A percentile compares a stretch with the other conserved stretches of the same genome.
These are phyloP conservation scores for Globisporangium emineosum DNA, from an alignment of 352 stramenopile species.

Conservation along the genomic window DNA sequence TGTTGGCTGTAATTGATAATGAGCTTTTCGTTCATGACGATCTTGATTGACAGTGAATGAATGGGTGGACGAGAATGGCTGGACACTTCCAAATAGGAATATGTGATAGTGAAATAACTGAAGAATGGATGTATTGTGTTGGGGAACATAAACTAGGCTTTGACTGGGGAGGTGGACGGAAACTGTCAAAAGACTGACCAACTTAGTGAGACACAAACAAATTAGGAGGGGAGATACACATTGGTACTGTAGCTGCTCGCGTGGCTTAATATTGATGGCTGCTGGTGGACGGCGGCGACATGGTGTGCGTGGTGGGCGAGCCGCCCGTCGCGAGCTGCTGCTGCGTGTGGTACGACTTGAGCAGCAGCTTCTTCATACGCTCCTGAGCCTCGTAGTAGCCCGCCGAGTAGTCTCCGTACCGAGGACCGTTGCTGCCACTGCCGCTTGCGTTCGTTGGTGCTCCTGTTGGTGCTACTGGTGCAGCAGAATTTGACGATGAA, in stretches of 20 bases:
- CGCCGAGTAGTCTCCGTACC: slow-evolving; percentile 35
- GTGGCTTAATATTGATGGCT: slow-evolving; percentile 2
- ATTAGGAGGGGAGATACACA: background rate
- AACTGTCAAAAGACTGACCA: background rate
- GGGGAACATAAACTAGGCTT: background rate
- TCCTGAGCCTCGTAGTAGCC: slow-evolving; percentile 68
- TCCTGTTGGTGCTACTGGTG: background rate
- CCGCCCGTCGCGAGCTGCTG: slow-evolving; percentile 61
- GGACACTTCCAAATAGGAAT: too few relatives aligned
- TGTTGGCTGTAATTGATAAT: background rate
- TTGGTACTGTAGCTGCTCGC: background rate
- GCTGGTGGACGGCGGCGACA: slow-evolving; percentile 4
- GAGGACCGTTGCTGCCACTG: slow-evolving; percentile 9
- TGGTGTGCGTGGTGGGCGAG: slow-evolving; percentile 17
- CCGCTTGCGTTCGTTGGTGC: background rate
- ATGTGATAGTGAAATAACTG: background rate
- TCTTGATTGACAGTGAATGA: too few relatives aligned
- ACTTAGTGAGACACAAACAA: background rate
- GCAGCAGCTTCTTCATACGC: slow-evolving; percentile 69
- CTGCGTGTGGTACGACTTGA: slow-evolving; percentile 81
- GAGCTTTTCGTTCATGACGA: too few relatives aligned
- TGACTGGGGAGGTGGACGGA: background rate
- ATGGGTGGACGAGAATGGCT: too few relatives aligned
- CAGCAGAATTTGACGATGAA: too few relatives aligned
- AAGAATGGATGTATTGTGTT: background rate